These are phyloP conservation scores for Gastrolobium bilobum DNA, from an alignment of 306 rosid species.

Conservation along the genomic window DNA sequence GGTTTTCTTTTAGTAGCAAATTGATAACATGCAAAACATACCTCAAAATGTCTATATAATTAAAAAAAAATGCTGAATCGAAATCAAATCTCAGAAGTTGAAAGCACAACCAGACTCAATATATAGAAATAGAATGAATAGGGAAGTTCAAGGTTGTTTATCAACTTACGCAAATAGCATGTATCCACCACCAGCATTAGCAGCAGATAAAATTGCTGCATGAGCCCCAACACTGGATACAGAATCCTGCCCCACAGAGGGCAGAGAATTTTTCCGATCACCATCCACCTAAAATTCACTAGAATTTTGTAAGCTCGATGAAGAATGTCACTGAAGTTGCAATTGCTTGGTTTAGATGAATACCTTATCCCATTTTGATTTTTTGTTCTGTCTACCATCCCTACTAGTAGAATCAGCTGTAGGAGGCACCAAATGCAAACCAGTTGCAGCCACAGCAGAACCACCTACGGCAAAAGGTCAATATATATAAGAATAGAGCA, in stretches of 20 bases:
- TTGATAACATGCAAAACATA: constrained; percentile 6
- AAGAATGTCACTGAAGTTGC: constrained; percentile 33
- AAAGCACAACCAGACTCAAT: constrained; percentile 35
- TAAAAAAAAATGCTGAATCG: not conserved
- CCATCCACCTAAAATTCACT: constrained; percentile 75
- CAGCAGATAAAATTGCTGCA: constrained; percentile 73
- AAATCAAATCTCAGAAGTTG: constrained; percentile 13
- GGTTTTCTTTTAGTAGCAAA: constrained; percentile 8
- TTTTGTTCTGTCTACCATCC: constrained; percentile 74
- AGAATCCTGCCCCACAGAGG: constrained; percentile 72
- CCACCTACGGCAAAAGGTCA: constrained; percentile 53
- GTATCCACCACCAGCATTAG: constrained; percentile 86
- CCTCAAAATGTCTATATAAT: constrained; percentile 3
- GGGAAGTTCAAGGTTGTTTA: constrained; percentile 19
- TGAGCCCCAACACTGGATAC: constrained; percentile 72
- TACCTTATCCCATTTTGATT: constrained; percentile 76
- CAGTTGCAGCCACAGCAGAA: constrained; percentile 57
- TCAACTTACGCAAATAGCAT: constrained; percentile 83
- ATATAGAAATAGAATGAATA: constrained; percentile 20
- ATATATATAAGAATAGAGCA: constrained; percentile 35
- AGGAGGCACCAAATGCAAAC: constrained; percentile 61
- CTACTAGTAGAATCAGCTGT: constrained; percentile 62
- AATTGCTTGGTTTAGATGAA: constrained; percentile 29
- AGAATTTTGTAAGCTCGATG: constrained; percentile 35
- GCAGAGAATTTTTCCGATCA: constrained; percentile 73